Evolutionary conservation across 108 stramenopile species (phyloP).

Genomic region (Craspedostauros australis): DNA sequence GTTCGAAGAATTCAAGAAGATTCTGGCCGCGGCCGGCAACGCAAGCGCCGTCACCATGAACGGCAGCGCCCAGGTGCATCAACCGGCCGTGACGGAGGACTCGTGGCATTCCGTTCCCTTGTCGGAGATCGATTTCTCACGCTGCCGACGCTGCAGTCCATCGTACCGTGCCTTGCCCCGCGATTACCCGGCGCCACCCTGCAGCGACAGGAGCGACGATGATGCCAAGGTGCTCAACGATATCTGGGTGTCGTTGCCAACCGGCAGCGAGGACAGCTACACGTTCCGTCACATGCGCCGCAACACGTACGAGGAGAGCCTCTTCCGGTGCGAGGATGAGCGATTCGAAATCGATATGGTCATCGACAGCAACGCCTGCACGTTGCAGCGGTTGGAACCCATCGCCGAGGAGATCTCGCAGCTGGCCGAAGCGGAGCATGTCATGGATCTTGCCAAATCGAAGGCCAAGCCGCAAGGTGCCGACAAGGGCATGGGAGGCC

Average conservation of each 20-base stretch:
- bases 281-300: slow-evolving; percentile 97
- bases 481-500: slow-evolving; percentile 54
- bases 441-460: slow-evolving; percentile 6
- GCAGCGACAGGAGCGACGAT: slow-evolving; percentile 76
- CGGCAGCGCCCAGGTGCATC: slow-evolving; percentile 27
- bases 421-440: slow-evolving; percentile 48
- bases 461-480: slow-evolving; percentile 16
- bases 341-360: slow-evolving; percentile 99
- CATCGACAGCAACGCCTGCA: slow-evolving; percentile 88
- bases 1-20: slow-evolving; percentile 93
- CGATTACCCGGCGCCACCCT: slow-evolving; percentile 89
- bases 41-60: slow-evolving; percentile 5
- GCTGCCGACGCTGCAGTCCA: slow-evolving; percentile 86
- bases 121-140: slow-evolving; percentile 85
- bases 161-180: slow-evolving; percentile 95
- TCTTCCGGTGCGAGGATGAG: slow-evolving; percentile 97
- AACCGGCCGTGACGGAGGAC: slow-evolving; percentile 61
- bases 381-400: slow-evolving; percentile 86
- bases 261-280: slow-evolving; percentile 94
- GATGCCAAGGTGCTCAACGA: slow-evolving; percentile 92
- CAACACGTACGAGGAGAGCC: slow-evolving; percentile 92
- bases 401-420: slow-evolving; percentile 89
- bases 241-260: slow-evolving; percentile 92
- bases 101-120: slow-evolving; percentile 88
- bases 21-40: slow-evolving; percentile 72